Percentiles rank a stretch among this genome's conserved stretches.
These are phyloP conservation scores for Puya raimondii DNA, from an alignment of 176 grass and related monocot species.

Conservation along the genomic window DNA sequence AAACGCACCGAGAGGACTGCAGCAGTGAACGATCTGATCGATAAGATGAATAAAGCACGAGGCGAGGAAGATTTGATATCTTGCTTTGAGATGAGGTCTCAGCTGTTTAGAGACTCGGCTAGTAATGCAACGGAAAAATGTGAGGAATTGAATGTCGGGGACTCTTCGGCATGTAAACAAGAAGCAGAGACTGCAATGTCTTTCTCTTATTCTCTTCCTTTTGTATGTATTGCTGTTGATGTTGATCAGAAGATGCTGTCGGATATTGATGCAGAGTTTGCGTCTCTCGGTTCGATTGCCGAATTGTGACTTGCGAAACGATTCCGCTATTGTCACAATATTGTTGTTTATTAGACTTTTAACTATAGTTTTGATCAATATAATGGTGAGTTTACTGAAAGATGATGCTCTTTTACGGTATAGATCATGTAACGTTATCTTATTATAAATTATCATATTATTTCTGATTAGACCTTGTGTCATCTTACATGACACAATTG, in stretches of 20 bases:
- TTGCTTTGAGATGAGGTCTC: conserved; percentile 31
- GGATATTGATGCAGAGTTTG: conserved; percentile 34
- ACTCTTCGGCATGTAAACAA: not conserved
- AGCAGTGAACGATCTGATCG: conserved; percentile 45
- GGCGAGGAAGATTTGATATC: conserved; percentile 54
- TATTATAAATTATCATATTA: no score
- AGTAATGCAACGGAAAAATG: not conserved
- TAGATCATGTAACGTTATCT: no score
- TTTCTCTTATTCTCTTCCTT: conserved; percentile 27
- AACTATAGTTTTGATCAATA: no score
- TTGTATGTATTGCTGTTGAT: conserved; percentile 22
- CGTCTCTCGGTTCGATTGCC: conserved; percentile 26
- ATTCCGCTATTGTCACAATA: no score
- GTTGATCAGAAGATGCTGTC: conserved; percentile 29
- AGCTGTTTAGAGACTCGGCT: conserved; percentile 28
- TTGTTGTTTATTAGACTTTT: no score
- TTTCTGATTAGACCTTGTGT: no score
- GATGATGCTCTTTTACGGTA: no score
- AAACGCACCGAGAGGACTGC: conserved; percentile 32
- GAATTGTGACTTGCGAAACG: conserved; percentile 35
- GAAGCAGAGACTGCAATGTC: conserved; percentile 17
- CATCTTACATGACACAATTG: no score
- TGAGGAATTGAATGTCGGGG: conserved; percentile 10
- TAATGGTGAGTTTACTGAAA: no score
- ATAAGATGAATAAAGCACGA: conserved; percentile 47